Evolutionary conservation across 2,329 filamentous ascomycete species (phyloP), one percentile per base, ranked within the genome.

Genomic region (Trichoderma afroharzianum): DNA sequence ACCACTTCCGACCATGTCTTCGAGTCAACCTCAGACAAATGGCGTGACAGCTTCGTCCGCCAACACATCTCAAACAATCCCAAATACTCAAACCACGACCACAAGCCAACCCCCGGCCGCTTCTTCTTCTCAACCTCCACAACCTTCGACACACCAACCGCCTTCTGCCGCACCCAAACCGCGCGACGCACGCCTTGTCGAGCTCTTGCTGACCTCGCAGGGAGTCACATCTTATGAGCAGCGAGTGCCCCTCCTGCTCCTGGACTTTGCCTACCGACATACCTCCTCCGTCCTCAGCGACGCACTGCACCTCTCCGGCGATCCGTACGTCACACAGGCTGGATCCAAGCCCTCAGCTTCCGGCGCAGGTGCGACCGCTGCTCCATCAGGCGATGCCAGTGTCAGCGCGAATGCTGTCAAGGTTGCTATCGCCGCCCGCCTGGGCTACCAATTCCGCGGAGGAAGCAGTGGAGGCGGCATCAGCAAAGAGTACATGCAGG

Each of bases 221-320:
- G 93, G 93, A 78, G 92, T 95, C 11, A 90, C 91, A 5, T 87
- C 91, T 53, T 96, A 94, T 85, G 93, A 95, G 80, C 89, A 92
- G 80, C 92, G 93, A 77, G 93, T 96, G 1, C 93, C 93, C 0
- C 87, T 95, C 0, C 90, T 95, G 72, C 90, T 96, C 63, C 90
- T 96, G 79, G 93, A 96, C 83, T 95, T 95, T 79, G 92, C 93
- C 63, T 96, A 96, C 86, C 90, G 93, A 47, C 93, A 94, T 85
- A 93, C 91, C 11, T 90, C 89, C 1, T 87, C 88, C 71, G 86
- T 95, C 43, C 88, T 95, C 24, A 89, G 85, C 75, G 92, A 94
- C 82, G 91, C 90, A 7, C 82, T 93, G 18, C 90, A 92, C 77
- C 87, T 93, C 30, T 86, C 87, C 6, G 87, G 88, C 7, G 91